Evolutionary conservation across 495 filamentous ascomycete species (phyloP).

Genomic region (Annulohypoxylon maeteangense): DNA sequence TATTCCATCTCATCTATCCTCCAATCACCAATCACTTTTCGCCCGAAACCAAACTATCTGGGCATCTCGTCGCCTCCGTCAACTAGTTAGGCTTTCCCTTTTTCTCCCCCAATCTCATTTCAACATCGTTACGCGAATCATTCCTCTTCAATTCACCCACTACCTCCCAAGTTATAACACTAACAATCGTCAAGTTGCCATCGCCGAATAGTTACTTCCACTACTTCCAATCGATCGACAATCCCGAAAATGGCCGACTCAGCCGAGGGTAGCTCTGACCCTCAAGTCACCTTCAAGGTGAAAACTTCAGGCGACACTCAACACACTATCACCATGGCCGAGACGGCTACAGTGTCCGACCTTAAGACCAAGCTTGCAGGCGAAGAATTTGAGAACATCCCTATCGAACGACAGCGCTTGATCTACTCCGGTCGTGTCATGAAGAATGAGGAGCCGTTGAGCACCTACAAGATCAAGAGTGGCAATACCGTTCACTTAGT

Average conservation of each 20-base stretch:
- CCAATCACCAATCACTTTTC: slow-evolving; percentile 36
- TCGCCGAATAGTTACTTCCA: background rate
- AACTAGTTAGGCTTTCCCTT: slow-evolving; percentile 24
- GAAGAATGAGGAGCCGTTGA: slow-evolving; percentile 89
- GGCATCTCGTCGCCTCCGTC: slow-evolving; percentile 18
- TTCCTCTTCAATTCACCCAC: background rate
- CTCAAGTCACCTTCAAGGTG: slow-evolving; percentile 88
- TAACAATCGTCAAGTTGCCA: background rate
- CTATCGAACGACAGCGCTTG: slow-evolving; percentile 86
- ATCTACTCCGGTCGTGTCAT: slow-evolving; percentile 98
- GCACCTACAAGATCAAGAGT: slow-evolving; percentile 91
- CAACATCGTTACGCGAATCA: background rate
- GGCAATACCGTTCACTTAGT: slow-evolving; percentile 97
- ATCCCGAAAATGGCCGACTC: slow-evolving; percentile 63
- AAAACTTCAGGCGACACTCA: slow-evolving; percentile 89
- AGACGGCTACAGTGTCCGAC: slow-evolving; percentile 80
- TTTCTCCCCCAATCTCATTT: background rate
- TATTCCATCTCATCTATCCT: background rate
- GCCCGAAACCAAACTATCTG: slow-evolving; percentile 26
- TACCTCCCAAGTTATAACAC: background rate
- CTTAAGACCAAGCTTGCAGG: slow-evolving; percentile 89
- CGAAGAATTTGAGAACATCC: slow-evolving; percentile 82
- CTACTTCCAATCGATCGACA: slow-evolving; percentile 26
- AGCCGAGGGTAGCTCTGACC: slow-evolving; percentile 58
- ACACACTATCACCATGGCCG: slow-evolving; percentile 80